Percentiles rank a stretch among this genome's conserved stretches.
phyloP scores from a whole-genome alignment of 2,329 filamentous ascomycete genomes.

The Rhytidhysteron rufulum region DNA sequence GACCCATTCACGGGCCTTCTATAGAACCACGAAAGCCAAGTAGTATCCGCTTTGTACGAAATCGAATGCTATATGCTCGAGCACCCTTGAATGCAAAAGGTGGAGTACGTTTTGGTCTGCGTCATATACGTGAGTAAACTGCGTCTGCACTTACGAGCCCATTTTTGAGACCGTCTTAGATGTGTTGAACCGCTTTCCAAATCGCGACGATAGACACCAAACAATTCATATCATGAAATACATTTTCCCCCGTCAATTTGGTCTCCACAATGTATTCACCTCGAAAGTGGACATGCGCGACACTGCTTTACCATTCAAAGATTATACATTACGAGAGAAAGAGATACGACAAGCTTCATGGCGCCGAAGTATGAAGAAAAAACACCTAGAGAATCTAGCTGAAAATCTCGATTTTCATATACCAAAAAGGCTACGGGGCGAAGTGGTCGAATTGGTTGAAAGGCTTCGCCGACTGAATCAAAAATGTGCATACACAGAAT shows the following conservation, averaged over 20 bases:
- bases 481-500: conserved; percentile 72
- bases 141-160: conserved; percentile 3
- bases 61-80: conserved; percentile 80
- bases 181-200: conserved; percentile 68
- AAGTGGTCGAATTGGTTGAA: conserved; percentile 55
- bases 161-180: conserved; percentile 52
- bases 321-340: conserved; percentile 80
- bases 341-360: conserved; percentile 57
- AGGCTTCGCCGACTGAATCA: conserved; percentile 67
- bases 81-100: conserved; percentile 67
- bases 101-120: conserved; percentile 67
- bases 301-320: conserved; percentile 71
- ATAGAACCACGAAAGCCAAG: conserved; percentile 36
- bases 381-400: conserved; percentile 14
- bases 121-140: conserved; percentile 67
- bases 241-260: conserved; percentile 88
- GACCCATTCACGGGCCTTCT: conserved; percentile 2
- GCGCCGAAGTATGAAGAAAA: conserved; percentile 13
- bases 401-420: conserved; percentile 38
- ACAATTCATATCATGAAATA: conserved; percentile 80
- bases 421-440: conserved; percentile 68
- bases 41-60: conserved; percentile 72
- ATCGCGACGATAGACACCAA: conserved; percentile 47
- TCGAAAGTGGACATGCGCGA: conserved; percentile 61
- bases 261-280: conserved; percentile 88